phyloP scores from a whole-genome alignment of 192 early-diverging fungal genomes.

The Coemansia reversa region DNA sequence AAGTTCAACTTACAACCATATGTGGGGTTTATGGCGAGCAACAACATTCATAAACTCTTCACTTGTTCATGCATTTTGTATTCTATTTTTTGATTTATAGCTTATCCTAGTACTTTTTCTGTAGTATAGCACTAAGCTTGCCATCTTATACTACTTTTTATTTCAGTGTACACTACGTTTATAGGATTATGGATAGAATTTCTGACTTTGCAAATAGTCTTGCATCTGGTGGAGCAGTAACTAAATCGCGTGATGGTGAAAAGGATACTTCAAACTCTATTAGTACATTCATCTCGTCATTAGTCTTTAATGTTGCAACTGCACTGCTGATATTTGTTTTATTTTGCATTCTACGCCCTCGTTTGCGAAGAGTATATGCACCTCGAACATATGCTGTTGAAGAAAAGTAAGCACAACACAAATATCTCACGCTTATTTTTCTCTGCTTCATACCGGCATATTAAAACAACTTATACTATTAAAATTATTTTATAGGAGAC shows the following conservation, averaged over 20 bases:
- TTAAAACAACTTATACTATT: background rate
- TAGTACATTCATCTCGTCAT: constrained; percentile 66
- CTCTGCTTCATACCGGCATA: background rate
- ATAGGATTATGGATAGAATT: background rate
- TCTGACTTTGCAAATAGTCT: background rate
- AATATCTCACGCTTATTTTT: background rate
- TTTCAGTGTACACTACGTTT: background rate
- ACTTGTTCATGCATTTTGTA: no score
- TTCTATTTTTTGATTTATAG: no score
- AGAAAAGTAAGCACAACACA: constrained; percentile 35
- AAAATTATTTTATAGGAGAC: constrained; percentile 25
- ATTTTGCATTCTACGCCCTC: constrained; percentile 68
- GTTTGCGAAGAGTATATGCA: constrained; percentile 66
- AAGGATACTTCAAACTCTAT: constrained; percentile 51
- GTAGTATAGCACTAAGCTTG: no score
- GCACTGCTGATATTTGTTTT: constrained; percentile 55
- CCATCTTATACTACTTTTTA: no score
- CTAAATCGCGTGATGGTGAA: background rate
- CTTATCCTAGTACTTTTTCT: no score
- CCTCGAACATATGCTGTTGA: constrained; percentile 67
- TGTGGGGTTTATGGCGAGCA: no score
- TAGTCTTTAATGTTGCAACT: constrained; percentile 65
- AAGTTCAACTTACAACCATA: no score
- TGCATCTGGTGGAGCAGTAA: background rate
- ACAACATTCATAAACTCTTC: no score